Evolutionary conservation across 108 stramenopile genomes (phyloP).

Genomic region (Cyclostephanos invisitatus): DNA sequence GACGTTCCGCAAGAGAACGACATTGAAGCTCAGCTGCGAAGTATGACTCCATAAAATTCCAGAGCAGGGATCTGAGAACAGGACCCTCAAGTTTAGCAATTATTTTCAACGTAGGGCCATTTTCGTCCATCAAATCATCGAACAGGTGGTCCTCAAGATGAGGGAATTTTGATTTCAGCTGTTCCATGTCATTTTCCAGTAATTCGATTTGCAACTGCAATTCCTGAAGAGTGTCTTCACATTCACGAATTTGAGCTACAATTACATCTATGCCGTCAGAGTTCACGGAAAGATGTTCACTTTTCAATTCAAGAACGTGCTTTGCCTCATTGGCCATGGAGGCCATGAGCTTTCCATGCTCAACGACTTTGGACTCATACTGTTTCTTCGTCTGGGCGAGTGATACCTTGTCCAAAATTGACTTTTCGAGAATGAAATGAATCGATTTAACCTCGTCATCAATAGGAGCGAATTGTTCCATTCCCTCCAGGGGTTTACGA

Average conservation of each 20-base stretch:
- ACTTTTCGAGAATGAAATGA: constrained; percentile 65
- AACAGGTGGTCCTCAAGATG: constrained; percentile 30
- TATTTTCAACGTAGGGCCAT: constrained; percentile 43
- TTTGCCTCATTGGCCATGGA: constrained; percentile 64
- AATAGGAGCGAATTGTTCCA: constrained; percentile 33
- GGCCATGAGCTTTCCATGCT: constrained; percentile 76
- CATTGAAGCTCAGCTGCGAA: constrained; percentile 53
- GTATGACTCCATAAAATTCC: constrained; percentile 60
- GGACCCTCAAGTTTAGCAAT: constrained; percentile 59
- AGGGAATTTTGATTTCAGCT: constrained; percentile 49
- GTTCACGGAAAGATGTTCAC: constrained; percentile 24
- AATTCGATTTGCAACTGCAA: constrained; percentile 82
- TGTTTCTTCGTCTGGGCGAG: constrained; percentile 32
- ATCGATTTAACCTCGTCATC: constrained; percentile 65
- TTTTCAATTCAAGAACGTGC: constrained; percentile 32
- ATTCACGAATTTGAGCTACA: constrained; percentile 33
- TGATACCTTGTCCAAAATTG: constrained; percentile 69
- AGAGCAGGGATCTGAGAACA: constrained; percentile 60
- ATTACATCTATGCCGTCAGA: constrained; percentile 7
- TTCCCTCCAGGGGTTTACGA: constrained; percentile 25
- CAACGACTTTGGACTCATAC: constrained; percentile 66
- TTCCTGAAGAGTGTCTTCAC: constrained; percentile 58
- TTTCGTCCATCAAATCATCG: constrained; percentile 39
- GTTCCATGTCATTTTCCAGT: constrained; percentile 67
- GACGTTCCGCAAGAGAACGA: constrained; percentile 13